Percentiles rank a stretch among this genome's conserved stretches.
These are phyloP conservation scores for Paecilomyces variotii DNA, from an alignment of 2,329 filamentous ascomycete genomes.

Conservation along the genomic window DNA sequence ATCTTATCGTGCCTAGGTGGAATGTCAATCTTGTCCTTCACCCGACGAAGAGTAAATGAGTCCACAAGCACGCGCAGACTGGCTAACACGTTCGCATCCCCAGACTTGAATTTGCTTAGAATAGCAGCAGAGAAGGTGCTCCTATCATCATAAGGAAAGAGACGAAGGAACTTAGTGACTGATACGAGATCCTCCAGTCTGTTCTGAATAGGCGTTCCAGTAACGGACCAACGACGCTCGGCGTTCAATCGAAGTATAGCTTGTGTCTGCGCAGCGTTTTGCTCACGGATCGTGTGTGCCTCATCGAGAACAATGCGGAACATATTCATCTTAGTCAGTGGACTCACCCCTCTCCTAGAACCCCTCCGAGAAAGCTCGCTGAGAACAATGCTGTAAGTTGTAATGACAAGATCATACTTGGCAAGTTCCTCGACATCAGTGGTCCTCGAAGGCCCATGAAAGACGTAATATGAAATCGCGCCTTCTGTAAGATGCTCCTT, in stretches of 20 bases:
- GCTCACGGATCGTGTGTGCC: constrained; percentile 88
- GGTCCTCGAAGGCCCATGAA: constrained; percentile 72
- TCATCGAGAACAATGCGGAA: constrained; percentile 92
- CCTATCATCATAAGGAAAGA: constrained; percentile 77
- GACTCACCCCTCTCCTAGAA: constrained; percentile 51
- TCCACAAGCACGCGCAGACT: constrained; percentile 85
- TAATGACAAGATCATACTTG: constrained; percentile 76
- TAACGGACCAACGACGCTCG: constrained; percentile 89
- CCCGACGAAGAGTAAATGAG: constrained; percentile 82
- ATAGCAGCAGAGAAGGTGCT: constrained; percentile 71
- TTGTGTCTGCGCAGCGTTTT: constrained; percentile 71
- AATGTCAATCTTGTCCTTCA: constrained; percentile 85
- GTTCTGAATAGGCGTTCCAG: constrained; percentile 92
- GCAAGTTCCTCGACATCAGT: constrained; percentile 61
- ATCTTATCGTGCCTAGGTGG: constrained; percentile 66
- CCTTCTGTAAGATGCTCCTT: constrained; percentile 64
- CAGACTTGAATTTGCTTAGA: constrained; percentile 75
- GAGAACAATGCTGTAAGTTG: constrained; percentile 82
- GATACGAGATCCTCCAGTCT: constrained; percentile 83
- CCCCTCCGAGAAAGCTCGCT: constrained; percentile 64
- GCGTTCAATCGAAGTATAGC: constrained; percentile 74
- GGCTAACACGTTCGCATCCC: constrained; percentile 68
- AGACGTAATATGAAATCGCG: constrained; percentile 66
- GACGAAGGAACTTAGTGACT: constrained; percentile 72
- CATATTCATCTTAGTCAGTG: constrained; percentile 75